A percentile compares a stretch with the other conserved stretches of the same genome.
Evolutionary conservation across 805 yeast genomes (phyloP).

Genomic region (Metschnikowia kofuensis): DNA sequence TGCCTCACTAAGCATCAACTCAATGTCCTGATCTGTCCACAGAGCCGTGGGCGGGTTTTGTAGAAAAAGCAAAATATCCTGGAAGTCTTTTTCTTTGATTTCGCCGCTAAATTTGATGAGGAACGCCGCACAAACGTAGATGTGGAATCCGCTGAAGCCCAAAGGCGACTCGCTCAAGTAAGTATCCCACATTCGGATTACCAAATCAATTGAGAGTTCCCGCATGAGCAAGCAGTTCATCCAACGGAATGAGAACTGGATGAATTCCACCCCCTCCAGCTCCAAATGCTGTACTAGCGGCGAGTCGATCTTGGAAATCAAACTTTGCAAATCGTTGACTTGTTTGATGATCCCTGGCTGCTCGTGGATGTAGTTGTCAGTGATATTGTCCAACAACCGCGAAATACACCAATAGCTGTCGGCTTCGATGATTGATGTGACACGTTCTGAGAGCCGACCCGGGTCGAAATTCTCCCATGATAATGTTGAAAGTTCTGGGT

Average conservation of each 20-base stretch:
- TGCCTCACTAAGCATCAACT: slow-evolving; percentile 90
- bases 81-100: slow-evolving; percentile 84
- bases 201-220: slow-evolving; percentile 73
- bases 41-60: slow-evolving; percentile 84
- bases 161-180: slow-evolving; percentile 70
- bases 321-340: slow-evolving; percentile 72
- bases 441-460: slow-evolving; percentile 51
- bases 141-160: slow-evolving; percentile 90
- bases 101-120: slow-evolving; percentile 81
- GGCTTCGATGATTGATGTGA: slow-evolving; percentile 75
- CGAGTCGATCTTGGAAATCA: slow-evolving; percentile 77
- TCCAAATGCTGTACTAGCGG: slow-evolving; percentile 73
- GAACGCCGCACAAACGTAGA: slow-evolving; percentile 97
- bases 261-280: slow-evolving; percentile 82
- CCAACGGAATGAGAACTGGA: slow-evolving; percentile 97
- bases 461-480: slow-evolving; percentile 63
- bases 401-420: slow-evolving; percentile 97
- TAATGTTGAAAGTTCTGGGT: slow-evolving; percentile 23
- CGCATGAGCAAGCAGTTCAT: slow-evolving; percentile 98
- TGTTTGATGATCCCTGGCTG: slow-evolving; percentile 97
- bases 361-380: slow-evolving; percentile 95
- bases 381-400: slow-evolving; percentile 86
- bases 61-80: slow-evolving; percentile 85
- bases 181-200: slow-evolving; percentile 97
- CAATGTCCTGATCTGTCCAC: slow-evolving; percentile 90